Percentiles rank a stretch among this genome's conserved stretches.
These are phyloP conservation scores for Mycena leptocephala DNA, from an alignment of 768 basidiomycete genomes.

Conservation along the genomic window DNA sequence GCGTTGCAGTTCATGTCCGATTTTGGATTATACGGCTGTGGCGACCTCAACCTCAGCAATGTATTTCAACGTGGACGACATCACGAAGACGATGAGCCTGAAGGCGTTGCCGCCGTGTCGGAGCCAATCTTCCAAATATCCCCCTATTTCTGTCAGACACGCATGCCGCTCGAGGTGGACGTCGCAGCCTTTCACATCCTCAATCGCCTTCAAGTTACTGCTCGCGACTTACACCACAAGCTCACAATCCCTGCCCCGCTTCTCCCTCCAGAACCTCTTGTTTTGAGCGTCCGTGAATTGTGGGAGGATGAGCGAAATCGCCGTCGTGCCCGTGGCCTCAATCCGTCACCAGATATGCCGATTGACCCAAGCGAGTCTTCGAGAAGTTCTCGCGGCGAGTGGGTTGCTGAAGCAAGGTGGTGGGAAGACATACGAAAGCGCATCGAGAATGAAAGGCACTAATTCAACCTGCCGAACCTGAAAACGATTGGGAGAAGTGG, in stretches of 20 bases:
- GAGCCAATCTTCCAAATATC: conserved; percentile 62
- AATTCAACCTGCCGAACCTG: neutral
- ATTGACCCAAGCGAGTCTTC: conserved; percentile 77
- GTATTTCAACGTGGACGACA: conserved; percentile 71
- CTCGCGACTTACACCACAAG: conserved; percentile 77
- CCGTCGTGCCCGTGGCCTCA: conserved; percentile 75
- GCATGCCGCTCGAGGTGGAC: conserved; percentile 87
- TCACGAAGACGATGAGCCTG: conserved; percentile 52
- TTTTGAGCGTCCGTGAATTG: conserved; percentile 91
- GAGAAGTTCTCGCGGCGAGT: conserved; percentile 71
- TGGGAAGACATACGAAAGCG: conserved; percentile 81
- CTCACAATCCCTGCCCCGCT: conserved; percentile 76
- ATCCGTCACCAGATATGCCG: conserved; percentile 83
- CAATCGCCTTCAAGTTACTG: conserved; percentile 78
- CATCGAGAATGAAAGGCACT: conserved; percentile 64
- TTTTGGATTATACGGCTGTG: conserved; percentile 95
- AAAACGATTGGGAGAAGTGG: conserved; percentile 75
- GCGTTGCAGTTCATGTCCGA: conserved; percentile 95
- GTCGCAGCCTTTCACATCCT: conserved; percentile 86
- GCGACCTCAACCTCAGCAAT: conserved; percentile 84
- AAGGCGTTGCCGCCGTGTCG: conserved; percentile 24
- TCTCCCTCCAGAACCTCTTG: conserved; percentile 78
- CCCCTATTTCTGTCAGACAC: conserved; percentile 77
- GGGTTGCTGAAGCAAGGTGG: conserved; percentile 82
- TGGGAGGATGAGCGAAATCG: conserved; percentile 97